Base-by-base conservation (phyloP, 352 stramenopile genomes). In the Lagenidium giganteum region DNA sequence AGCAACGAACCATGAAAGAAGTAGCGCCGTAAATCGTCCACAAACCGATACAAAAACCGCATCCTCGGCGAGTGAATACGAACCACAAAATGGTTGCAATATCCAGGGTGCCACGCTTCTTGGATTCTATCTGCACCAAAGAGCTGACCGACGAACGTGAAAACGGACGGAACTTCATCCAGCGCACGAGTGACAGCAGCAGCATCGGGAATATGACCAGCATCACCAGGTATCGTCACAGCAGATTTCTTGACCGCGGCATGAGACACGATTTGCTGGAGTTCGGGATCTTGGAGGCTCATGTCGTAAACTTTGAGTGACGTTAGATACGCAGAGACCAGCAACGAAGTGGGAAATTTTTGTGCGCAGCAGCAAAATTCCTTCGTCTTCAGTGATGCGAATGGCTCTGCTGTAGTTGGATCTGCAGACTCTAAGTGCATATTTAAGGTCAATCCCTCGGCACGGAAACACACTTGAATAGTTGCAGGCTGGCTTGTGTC, bases 21-120 rank as follows among this genome's bases (percentile, higher is more conserved):
- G 30, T 93, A 92, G 5, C 70, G 67, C 16, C 72, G 70, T 37
- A 93, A 66, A 26, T 93, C 82, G 36, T 87, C 67, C 16, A 93
- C 47, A 49, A 93, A 92, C 26, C 74, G 81, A 50, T 89, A 90
- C 18, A 93, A 53, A 28, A 93, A 83, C 17, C 82, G 78, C 24
- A 92, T 87, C 7, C 79, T 70, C 14, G 82, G 82, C 9, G 82
- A 89, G 33, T 80, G 83, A 0, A 93, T 46, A 0, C 82, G 79
- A 8, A 93, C 55, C 0, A 75, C 78, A 29, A 84, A 85, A 11
- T 78, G 65, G 30, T 73, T 89, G 37, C 67, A 73, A 30, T 89
- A 93, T 1, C 82, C 82, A 42, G 82, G 82, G 41, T 93, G 82
- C 82, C 82, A 93, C 6, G 44, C 22, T 54, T 92, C 70, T 42